Evolutionary conservation across 768 basidiomycete genomes (phyloP).

Genomic region (Kwoniella sp.): DNA sequence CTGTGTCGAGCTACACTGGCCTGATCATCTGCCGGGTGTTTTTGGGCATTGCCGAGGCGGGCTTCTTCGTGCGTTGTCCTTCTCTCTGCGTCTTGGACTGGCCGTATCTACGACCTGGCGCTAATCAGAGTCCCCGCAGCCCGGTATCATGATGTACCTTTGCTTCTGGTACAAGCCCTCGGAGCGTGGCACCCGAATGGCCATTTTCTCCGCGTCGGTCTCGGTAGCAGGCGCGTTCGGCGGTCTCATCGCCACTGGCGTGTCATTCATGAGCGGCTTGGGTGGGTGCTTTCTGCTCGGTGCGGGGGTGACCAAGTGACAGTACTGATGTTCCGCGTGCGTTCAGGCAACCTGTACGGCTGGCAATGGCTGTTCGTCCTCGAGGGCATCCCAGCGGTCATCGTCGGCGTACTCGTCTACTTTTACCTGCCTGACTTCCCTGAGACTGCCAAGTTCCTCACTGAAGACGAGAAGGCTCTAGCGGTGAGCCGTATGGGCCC

Average conservation of each 20-base stretch:
- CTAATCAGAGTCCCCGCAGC: slow-evolving; percentile 18
- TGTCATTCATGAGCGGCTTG: slow-evolving; percentile 57
- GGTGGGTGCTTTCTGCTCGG: too few relatives aligned
- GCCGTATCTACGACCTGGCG: background rate
- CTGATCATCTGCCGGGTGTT: slow-evolving; percentile 46
- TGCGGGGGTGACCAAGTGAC: too few relatives aligned
- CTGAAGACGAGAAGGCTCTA: slow-evolving; percentile 20
- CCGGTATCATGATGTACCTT: slow-evolving; percentile 32
- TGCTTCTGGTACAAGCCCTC: slow-evolving; percentile 37
- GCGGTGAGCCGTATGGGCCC: slow-evolving; percentile 21
- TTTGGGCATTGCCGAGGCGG: slow-evolving; percentile 46
- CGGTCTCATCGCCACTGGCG: slow-evolving; percentile 74
- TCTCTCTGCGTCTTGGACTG: background rate
- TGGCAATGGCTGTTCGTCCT: slow-evolving; percentile 37
- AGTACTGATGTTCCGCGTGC: too few relatives aligned
- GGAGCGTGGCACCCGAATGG: slow-evolving; percentile 37
- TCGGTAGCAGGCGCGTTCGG: slow-evolving; percentile 55
- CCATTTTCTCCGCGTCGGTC: slow-evolving; percentile 31
- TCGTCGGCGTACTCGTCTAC: slow-evolving; percentile 22
- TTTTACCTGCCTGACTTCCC: slow-evolving; percentile 30
- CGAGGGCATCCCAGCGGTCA: slow-evolving; percentile 24
- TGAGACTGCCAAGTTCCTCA: slow-evolving; percentile 36
- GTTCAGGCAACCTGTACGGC: slow-evolving; percentile 20
- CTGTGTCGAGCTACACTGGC: slow-evolving; percentile 29
- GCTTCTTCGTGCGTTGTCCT: slow-evolving; percentile 27